These are phyloP conservation scores for Moricandia moricandioides DNA, from an alignment of 345 rosid genomes.

Conservation along the genomic window DNA sequence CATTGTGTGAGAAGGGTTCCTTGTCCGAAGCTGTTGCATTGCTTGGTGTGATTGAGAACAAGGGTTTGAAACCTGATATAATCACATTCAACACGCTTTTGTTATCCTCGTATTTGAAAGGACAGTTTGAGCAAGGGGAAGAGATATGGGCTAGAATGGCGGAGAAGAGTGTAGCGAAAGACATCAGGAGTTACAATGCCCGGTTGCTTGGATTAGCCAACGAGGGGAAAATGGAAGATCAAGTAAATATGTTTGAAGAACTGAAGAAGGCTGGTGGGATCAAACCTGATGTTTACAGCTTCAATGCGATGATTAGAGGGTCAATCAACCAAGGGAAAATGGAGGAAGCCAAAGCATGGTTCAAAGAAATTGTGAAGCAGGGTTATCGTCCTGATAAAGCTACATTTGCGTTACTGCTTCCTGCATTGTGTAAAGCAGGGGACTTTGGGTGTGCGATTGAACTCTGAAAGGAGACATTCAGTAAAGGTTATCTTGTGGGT, in stretches of 20 bases:
- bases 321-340: constrained; percentile 42
- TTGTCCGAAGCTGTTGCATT: constrained; percentile 41
- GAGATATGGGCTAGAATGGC: background rate
- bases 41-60: constrained; percentile 55
- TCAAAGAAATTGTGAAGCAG: constrained; percentile 41
- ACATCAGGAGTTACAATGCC: constrained; percentile 57
- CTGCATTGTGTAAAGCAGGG: constrained; percentile 33
- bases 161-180: constrained; percentile 37
- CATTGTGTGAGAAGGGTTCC: constrained; percentile 51
- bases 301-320: constrained; percentile 60
- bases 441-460: background rate
- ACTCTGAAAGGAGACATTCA: background rate
- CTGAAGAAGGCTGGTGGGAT: constrained; percentile 43
- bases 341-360: constrained; percentile 52
- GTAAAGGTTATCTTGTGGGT: background rate
- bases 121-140: background rate
- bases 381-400: constrained; percentile 35
- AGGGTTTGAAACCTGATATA: constrained; percentile 42
- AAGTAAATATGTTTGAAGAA: constrained; percentile 40
- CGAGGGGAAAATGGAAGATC: constrained; percentile 42
- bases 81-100: constrained; percentile 48
- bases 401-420: constrained; percentile 42
- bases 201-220: constrained; percentile 54
- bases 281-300: constrained; percentile 48
- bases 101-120: constrained; percentile 31